Evolutionary conservation across 106 monocot species (phyloP).

Genomic region (Alisma plantagoaquatica): DNA sequence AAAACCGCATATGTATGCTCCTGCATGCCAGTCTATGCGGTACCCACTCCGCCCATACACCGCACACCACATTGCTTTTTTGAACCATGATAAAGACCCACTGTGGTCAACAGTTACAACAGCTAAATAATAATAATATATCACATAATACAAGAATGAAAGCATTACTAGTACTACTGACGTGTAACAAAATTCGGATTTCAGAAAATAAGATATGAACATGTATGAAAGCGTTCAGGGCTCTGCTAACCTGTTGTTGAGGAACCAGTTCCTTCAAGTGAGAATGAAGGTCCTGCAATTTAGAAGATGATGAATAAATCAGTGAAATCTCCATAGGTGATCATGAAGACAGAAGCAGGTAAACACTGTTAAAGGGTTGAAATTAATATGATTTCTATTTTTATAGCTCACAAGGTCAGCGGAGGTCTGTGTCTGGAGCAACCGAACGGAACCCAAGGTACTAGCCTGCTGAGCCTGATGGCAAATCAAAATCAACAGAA

Average conservation of each 20-base stretch:
- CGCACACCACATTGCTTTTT: no score
- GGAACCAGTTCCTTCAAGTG: conserved; percentile 87
- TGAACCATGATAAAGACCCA: neutral
- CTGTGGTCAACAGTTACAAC: neutral
- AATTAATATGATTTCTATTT: neutral
- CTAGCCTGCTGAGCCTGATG: conserved; percentile 42
- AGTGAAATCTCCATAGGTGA: neutral
- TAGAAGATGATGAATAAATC: neutral
- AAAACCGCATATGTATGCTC: no score
- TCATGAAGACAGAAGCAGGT: neutral
- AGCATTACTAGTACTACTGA: neutral
- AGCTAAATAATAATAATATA: neutral
- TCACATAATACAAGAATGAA: neutral
- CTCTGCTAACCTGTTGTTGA: conserved; percentile 94
- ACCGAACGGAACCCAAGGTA: conserved; percentile 49
- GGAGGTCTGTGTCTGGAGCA: conserved; percentile 66
- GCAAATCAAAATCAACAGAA: conserved; percentile 4
- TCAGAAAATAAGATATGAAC: neutral
- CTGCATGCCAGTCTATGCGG: no score
- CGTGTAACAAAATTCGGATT: neutral
- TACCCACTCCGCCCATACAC: no score
- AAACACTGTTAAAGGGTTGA: neutral
- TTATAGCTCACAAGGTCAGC: conserved; percentile 52
- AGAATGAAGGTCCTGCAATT: conserved; percentile 74
- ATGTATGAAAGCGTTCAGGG: neutral